Evolutionary conservation across 2,329 filamentous ascomycete genomes (phyloP).

Genomic region (Coniella vitis): DNA sequence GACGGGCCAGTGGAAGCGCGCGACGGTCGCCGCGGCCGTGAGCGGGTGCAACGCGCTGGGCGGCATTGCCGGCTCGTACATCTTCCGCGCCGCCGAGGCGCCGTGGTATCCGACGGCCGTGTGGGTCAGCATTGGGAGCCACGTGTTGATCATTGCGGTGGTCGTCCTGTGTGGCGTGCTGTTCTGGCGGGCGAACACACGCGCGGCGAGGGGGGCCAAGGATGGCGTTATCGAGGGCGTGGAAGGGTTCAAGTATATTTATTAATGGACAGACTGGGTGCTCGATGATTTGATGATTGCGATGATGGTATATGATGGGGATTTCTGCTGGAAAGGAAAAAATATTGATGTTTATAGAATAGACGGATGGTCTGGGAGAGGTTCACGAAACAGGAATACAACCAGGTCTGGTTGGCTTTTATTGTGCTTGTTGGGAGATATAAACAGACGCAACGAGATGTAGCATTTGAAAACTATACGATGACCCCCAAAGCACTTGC

Average conservation of each 20-base stretch:
- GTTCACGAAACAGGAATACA: no score
- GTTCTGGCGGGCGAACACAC: conserved; percentile 13
- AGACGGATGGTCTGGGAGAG: no score
- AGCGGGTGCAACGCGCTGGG: conserved; percentile 17
- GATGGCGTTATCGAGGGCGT: conserved; percentile 15
- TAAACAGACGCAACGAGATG: no score
- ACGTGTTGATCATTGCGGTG: conserved; percentile 12
- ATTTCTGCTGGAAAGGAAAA: no score
- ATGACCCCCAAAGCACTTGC: no score
- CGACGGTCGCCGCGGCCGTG: conserved; percentile 13
- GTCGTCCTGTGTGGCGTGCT: conserved; percentile 4
- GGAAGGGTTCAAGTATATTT: conserved; percentile 13
- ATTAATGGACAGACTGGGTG: not conserved
- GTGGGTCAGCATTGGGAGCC: conserved; percentile 15
- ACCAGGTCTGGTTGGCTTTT: no score
- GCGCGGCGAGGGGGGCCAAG: not conserved
- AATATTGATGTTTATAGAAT: no score
- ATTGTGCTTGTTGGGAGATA: no score
- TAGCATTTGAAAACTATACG: no score
- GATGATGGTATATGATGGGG: not conserved
- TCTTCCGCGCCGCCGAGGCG: conserved; percentile 10
- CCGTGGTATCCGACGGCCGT: conserved; percentile 15
- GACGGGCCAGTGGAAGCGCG: conserved; percentile 17
- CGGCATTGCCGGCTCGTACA: conserved; percentile 15
- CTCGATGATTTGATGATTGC: not conserved